phyloP scores from a whole-genome alignment of 768 basidiomycete genomes.

The Trametes cubensis region DNA sequence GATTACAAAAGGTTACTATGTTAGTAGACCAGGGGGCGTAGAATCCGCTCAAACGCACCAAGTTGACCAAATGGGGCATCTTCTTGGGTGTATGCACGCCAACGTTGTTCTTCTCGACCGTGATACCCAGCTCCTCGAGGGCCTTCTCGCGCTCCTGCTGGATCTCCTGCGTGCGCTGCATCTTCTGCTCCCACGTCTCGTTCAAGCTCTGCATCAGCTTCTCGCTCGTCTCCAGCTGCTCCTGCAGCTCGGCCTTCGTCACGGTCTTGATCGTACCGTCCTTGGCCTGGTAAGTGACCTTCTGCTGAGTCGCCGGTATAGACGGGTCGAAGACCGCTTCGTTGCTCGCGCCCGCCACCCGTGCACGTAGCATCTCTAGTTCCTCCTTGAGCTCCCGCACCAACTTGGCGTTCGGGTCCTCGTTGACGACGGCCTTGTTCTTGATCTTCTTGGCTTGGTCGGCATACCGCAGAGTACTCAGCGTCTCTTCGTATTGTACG shows the following conservation, averaged over 20 bases:
- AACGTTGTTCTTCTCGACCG: constrained; percentile 94
- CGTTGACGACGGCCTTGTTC: constrained; percentile 99
- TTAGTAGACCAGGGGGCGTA: not conserved
- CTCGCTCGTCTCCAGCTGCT: constrained; percentile 94
- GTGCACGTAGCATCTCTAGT: constrained; percentile 86
- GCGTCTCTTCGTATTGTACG: constrained; percentile 84
- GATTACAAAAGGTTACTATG: no score
- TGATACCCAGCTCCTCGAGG: constrained; percentile 95
- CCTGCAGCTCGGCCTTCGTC: constrained; percentile 95
- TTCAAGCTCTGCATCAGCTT: constrained; percentile 92
- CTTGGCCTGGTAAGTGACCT: constrained; percentile 91
- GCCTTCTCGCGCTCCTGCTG: constrained; percentile 98
- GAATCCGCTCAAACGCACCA: constrained; percentile 56
- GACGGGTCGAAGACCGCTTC: constrained; percentile 85
- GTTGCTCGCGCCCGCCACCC: constrained; percentile 66
- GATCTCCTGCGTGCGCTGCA: constrained; percentile 88
- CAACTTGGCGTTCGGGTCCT: constrained; percentile 99
- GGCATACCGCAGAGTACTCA: constrained; percentile 95
- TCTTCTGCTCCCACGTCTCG: constrained; percentile 96
- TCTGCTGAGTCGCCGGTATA: constrained; percentile 92
- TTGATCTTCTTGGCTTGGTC: constrained; percentile 99
- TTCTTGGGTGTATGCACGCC: constrained; percentile 99
- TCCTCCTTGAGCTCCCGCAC: constrained; percentile 99
- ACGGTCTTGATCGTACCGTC: constrained; percentile 94
- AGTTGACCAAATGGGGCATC: constrained; percentile 93